phyloP scores from a whole-genome alignment of 1,139 yeast species.

The Scheffersomyces quercinus region DNA sequence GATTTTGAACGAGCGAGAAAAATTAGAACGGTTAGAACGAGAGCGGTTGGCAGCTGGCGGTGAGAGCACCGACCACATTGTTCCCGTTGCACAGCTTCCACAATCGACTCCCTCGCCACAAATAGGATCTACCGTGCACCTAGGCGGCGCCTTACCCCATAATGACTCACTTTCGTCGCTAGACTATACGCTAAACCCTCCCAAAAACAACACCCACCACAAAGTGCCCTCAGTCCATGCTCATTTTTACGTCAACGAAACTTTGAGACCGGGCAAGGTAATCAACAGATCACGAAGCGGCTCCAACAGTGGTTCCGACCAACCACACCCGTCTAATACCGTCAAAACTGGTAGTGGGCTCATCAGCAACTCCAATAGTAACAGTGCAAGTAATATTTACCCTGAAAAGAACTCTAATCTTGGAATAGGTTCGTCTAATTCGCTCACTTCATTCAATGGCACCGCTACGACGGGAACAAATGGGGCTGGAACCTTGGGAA shows the following conservation, averaged over 20 bases:
- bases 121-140: no score
- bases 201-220: constrained; percentile 41
- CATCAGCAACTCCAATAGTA: not conserved
- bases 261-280: constrained; percentile 51
- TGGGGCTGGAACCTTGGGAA: not conserved
- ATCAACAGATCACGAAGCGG: constrained; percentile 43
- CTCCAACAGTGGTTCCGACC: constrained; percentile 28
- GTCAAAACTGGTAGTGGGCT: not conserved
- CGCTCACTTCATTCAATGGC: not conserved
- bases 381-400: constrained; percentile 2
- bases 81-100: no score
- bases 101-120: no score
- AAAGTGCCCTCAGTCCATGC: constrained; percentile 72
- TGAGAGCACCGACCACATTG: constrained; percentile 4
- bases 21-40: constrained; percentile 24
- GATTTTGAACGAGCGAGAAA: constrained; percentile 36
- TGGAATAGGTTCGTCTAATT: not conserved
- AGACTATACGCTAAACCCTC: constrained; percentile 33
- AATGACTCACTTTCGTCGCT: constrained; percentile 24
- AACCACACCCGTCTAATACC: constrained; percentile 1
- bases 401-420: constrained; percentile 1
- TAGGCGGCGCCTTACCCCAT: no score
- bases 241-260: constrained; percentile 75
- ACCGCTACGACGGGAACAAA: not conserved
- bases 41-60: constrained; percentile 16